Evolutionary conservation across 2,329 filamentous ascomycete species (phyloP), one percentile per base, ranked within the genome.

Genomic region (Akanthomyces dipterigenus): DNA sequence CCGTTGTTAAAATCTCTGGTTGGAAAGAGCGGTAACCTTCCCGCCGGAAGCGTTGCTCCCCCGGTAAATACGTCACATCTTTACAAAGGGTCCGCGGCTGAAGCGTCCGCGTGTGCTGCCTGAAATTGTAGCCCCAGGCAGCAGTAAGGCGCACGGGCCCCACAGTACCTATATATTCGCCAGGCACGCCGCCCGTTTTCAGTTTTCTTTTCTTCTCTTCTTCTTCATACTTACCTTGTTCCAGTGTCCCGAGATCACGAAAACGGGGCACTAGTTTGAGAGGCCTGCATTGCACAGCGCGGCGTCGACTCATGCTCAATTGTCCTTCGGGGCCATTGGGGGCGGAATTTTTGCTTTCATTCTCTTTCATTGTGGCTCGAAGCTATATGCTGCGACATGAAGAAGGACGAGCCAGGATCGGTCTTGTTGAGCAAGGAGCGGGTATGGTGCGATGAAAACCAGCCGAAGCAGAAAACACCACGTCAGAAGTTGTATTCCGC

Each of bases 201-300:
- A 1, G 0, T 48, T 62, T 60, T 61, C 63, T 65, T 70, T 64
- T 64, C 54, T 68, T 67, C 63, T 64, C 71, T 73, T 73, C 65
- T 71, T 76, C 72, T 74, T 77, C 75, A 81, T 80, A 80, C 78
- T 80, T 81, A 80, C 77, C 77, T 81, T 80, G 72, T 74, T 72
- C 70, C 70, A 73, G 69, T 67, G 63, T 66, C 65, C 68, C 71
- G 70, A 69, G 78, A 70, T 81, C 78, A 80, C 65, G 75, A 77
- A 75, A 69, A 65, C 71, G 70, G 67, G 67, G 62, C 66, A 67
- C 71, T 74, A 79, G 75, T 70, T 67, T 67, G 74, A 75, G 71
- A 73, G 72, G 73, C 77, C 78, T 81, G 78, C 78, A 81, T 80
- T 78, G 78, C 78, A 82, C 78, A 78, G 70, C 77, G 78, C 75